A percentile compares a stretch with the other conserved stretches of the same genome.
Evolutionary conservation across 2,329 filamentous ascomycete species (phyloP).

Genomic region (Aspergillus ustus): DNA sequence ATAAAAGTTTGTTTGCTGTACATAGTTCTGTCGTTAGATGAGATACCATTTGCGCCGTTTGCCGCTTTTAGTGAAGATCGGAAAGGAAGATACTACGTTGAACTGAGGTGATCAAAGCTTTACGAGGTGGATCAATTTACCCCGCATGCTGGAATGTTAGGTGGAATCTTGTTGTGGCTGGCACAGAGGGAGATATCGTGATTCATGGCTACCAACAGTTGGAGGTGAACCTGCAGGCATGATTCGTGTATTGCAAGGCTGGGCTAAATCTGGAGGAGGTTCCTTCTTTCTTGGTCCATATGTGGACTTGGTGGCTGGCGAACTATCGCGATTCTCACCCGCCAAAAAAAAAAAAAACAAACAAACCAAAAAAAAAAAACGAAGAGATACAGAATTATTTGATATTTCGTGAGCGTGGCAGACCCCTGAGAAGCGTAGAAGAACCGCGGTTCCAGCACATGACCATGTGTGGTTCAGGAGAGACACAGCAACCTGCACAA

Average conservation of each 20-base stretch:
- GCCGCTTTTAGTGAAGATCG: not conserved
- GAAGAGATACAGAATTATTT: not conserved
- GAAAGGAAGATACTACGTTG: not conserved
- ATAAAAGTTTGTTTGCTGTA: constrained; percentile 7
- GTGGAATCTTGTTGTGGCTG: not conserved
- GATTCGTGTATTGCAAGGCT: constrained; percentile 5
- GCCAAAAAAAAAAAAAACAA: not conserved
- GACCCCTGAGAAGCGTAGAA: not conserved
- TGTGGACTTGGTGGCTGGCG: not conserved
- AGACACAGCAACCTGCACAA: not conserved
- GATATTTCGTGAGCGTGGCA: not conserved
- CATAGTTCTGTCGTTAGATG: constrained; percentile 2
- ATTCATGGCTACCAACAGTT: not conserved
- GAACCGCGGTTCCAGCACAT: constrained; percentile 8
- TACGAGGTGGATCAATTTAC: constrained; percentile 5
- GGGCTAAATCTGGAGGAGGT: not conserved
- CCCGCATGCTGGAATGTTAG: constrained; percentile 5
- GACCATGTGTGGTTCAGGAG: constrained; percentile 7
- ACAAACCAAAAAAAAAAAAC: not conserved
- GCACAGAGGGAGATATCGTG: not conserved
- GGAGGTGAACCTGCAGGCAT: constrained; percentile 1
- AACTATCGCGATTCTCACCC: not conserved
- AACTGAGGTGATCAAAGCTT: constrained; percentile 6
- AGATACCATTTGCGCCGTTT: constrained; percentile 16
- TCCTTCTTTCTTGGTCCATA: not conserved